These are phyloP conservation scores for Ambispora gerdemannii DNA, from an alignment of 192 early-diverging fungal genomes.

Conservation along the genomic window DNA sequence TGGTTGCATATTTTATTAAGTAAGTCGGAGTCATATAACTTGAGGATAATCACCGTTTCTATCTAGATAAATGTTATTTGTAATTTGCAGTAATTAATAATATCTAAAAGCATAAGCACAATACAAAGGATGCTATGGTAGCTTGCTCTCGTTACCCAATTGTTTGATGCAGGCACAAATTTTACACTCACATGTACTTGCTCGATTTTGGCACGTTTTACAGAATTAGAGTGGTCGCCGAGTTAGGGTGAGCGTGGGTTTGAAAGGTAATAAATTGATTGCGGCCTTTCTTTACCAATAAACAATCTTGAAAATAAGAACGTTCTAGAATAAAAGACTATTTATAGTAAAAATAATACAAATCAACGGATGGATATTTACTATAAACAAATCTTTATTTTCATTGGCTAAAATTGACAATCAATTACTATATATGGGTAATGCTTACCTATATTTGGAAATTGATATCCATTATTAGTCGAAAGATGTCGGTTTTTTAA, in stretches of 20 bases:
- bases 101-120: slow-evolving; percentile 85
- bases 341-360: too few relatives aligned
- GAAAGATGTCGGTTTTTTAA: too few relatives aligned
- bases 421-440: too few relatives aligned
- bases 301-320: too few relatives aligned
- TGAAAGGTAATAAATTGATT: too few relatives aligned
- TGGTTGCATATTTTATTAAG: slow-evolving; percentile 74
- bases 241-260: slow-evolving; percentile 78
- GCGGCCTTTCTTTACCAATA: too few relatives aligned
- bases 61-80: not conserved
- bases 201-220: slow-evolving; percentile 92
- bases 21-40: slow-evolving; percentile 24
- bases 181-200: slow-evolving; percentile 96
- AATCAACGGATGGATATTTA: too few relatives aligned
- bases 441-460: too few relatives aligned
- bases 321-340: too few relatives aligned
- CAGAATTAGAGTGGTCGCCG: slow-evolving; percentile 90
- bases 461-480: too few relatives aligned
- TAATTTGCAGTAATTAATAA: slow-evolving; percentile 51
- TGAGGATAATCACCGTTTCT: not conserved
- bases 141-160: slow-evolving; percentile 80
- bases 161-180: slow-evolving; percentile 75
- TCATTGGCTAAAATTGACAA: too few relatives aligned
- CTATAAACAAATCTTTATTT: too few relatives aligned
- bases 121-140: slow-evolving; percentile 78